Evolutionary conservation across 345 rosid genomes (phyloP).

Genomic region (Nasturtium officinale): DNA sequence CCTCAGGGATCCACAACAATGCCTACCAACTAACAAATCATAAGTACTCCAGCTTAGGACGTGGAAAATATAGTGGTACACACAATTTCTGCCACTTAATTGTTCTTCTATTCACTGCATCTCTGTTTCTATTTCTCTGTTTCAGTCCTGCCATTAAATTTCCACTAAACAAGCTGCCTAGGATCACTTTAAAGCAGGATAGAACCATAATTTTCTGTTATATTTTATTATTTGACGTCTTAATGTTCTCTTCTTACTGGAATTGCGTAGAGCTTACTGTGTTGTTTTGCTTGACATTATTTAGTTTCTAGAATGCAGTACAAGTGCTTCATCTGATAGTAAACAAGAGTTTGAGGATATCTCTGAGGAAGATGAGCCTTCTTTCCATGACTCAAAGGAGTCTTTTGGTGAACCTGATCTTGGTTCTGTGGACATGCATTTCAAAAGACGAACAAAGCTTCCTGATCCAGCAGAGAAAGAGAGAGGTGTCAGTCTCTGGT

Average conservation of each 20-base stretch:
- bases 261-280: conserved; percentile 12
- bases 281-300: conserved; percentile 40
- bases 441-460: conserved; percentile 81
- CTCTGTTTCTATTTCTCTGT: conserved; percentile 13
- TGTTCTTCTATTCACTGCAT: background rate
- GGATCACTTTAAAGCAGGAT: background rate
- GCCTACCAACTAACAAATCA: conserved; percentile 67
- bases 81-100: conserved; percentile 19
- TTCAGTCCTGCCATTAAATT: background rate
- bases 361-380: conserved; percentile 77
- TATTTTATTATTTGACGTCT: background rate
- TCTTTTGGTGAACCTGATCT: conserved; percentile 55
- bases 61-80: conserved; percentile 80
- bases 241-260: conserved; percentile 12
- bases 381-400: conserved; percentile 77
- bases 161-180: conserved; percentile 9
- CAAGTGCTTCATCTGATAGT: conserved; percentile 93
- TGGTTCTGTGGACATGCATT: conserved; percentile 45
- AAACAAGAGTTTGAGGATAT: conserved; percentile 83
- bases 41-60: conserved; percentile 63
- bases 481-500: conserved; percentile 98
- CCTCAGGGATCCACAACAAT: conserved; percentile 66
- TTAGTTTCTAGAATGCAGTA: conserved; percentile 83
- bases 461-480: conserved; percentile 95
- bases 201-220: background rate